Evolutionary conservation across 306 rosid genomes (phyloP), one percentile per base, ranked within the genome.

Genomic region (Myrica gale): DNA sequence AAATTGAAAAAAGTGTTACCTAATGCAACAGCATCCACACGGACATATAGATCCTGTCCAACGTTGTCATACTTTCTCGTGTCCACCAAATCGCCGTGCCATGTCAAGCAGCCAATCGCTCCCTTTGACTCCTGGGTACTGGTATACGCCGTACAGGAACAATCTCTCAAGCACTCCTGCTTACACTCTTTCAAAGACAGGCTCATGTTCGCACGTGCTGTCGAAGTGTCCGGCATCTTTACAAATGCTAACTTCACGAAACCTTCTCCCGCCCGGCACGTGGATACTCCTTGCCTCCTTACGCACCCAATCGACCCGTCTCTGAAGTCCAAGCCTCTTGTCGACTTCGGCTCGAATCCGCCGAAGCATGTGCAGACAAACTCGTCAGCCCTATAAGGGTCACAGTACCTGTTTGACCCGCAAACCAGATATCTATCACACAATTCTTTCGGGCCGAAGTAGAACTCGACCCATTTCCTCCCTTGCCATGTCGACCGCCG

Each of bases 161-260:
- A 57, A 57, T 57, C 21, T 39, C 9, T 5, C 37, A 57, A 5
- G 66, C 66, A 60, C 41, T 0, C 0, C 26, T 5, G 17, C 39
- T 16, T 1, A 4, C 66, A 26, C 17, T 1, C 66, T 32, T 21
- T 7, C 16, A 60, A 9, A 23, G 42, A 9, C 15, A 12, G 17
- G 21, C 52, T 75, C 42, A 0, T 73, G 0, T 39, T 61, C 23
- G 63, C 71, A 39, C 26, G 65, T 45, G 79, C 83, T 0, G 7
- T 26, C 11, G 84, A 66, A 6, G 81, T 56, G 26, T 84, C 88
- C 0, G 85, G 88, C 32, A 75, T 65, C 72, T 84, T 84, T 19
- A 82, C 79, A 16, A 23, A 23, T 23, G 26, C 1, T 23, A 23
- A 23, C 26, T 23, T 23, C 26, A 23, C 26, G 26, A 23, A 23